Percentiles rank a stretch among this genome's conserved stretches.
Evolutionary conservation across 2,329 filamentous ascomycete genomes (phyloP).

Genomic region (Aureobasidium mangrovei): DNA sequence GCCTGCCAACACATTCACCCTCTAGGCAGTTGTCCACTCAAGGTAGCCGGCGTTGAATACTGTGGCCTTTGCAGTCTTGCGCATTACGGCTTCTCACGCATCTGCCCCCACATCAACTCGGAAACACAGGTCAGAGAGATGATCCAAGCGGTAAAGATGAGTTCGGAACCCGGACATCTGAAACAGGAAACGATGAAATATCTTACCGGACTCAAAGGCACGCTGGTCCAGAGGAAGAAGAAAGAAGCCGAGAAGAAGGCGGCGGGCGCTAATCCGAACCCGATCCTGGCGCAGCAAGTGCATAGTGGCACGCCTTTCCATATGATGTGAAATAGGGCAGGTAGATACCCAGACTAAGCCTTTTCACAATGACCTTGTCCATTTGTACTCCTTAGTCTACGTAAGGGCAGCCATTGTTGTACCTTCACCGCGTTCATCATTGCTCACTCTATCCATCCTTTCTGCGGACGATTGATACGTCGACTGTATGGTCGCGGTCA

Average conservation of each 20-base stretch:
- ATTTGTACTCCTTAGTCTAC: too few species aligned
- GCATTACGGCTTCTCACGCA: slow-evolving; percentile 47
- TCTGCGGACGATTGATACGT: too few species aligned
- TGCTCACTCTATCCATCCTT: too few species aligned
- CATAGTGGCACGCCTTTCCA: background rate
- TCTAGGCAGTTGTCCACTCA: slow-evolving; percentile 52
- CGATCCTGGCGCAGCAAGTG: background rate
- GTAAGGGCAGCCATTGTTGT: too few species aligned
- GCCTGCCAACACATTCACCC: slow-evolving; percentile 48
- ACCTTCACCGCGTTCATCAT: too few species aligned
- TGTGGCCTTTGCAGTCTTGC: slow-evolving; percentile 58
- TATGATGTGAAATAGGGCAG: too few species aligned
- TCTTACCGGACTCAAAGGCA: slow-evolving; percentile 47
- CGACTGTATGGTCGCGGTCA: too few species aligned
- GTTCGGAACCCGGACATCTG: slow-evolving; percentile 45
- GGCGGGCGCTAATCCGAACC: background rate
- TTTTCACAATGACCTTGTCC: too few species aligned
- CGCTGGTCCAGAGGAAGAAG: slow-evolving; percentile 46
- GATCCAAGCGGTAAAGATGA: slow-evolving; percentile 52
- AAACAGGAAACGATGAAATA: slow-evolving; percentile 49
- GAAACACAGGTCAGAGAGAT: slow-evolving; percentile 56
- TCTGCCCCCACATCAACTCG: slow-evolving; percentile 54
- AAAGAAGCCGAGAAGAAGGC: slow-evolving; percentile 11
- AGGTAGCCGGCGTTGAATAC: slow-evolving; percentile 48
- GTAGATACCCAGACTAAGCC: too few species aligned